A percentile compares a stretch with the other conserved stretches of the same genome.
Evolutionary conservation across 2,329 filamentous ascomycete species (phyloP).

Genomic region (Alternaria alternata): DNA sequence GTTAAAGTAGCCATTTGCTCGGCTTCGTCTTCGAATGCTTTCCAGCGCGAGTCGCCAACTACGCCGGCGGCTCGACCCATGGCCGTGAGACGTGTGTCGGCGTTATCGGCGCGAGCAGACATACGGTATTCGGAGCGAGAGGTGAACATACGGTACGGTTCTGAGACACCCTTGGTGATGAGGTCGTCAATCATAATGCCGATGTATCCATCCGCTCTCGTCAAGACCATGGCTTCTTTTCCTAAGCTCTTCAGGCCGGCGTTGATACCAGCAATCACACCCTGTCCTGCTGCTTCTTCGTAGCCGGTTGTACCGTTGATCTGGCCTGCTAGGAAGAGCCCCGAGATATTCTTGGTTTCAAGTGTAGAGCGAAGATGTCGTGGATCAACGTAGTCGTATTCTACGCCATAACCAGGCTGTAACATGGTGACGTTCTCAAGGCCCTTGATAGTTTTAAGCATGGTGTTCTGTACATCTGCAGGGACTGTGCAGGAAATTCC

Average conservation of each 20-base stretch:
- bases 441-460: conserved; percentile 86
- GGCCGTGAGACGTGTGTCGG: conserved; percentile 83
- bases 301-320: conserved; percentile 99
- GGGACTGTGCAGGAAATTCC: conserved; percentile 97
- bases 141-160: conserved; percentile 99
- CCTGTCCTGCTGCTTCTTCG: conserved; percentile 95
- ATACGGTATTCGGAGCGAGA: conserved; percentile 95
- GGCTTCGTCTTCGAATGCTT: conserved; percentile 69
- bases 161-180: conserved; percentile 93
- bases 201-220: conserved; percentile 90
- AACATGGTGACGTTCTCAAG: conserved; percentile 91
- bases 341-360: conserved; percentile 89
- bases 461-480: conserved; percentile 81
- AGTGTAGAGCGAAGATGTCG: conserved; percentile 86
- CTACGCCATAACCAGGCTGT: conserved; percentile 94
- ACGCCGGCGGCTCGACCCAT: conserved; percentile 80
- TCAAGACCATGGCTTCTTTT: conserved; percentile 71
- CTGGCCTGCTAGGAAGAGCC: conserved; percentile 91
- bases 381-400: conserved; percentile 98
- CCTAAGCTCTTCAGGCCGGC: conserved; percentile 81
- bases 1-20: conserved; percentile 73
- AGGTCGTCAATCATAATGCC: conserved; percentile 99
- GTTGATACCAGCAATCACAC: conserved; percentile 91
- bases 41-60: conserved; percentile 82
- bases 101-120: conserved; percentile 91